Evolutionary conservation across 495 filamentous ascomycete species (phyloP).

Genomic region (Penicillium waksmanii): DNA sequence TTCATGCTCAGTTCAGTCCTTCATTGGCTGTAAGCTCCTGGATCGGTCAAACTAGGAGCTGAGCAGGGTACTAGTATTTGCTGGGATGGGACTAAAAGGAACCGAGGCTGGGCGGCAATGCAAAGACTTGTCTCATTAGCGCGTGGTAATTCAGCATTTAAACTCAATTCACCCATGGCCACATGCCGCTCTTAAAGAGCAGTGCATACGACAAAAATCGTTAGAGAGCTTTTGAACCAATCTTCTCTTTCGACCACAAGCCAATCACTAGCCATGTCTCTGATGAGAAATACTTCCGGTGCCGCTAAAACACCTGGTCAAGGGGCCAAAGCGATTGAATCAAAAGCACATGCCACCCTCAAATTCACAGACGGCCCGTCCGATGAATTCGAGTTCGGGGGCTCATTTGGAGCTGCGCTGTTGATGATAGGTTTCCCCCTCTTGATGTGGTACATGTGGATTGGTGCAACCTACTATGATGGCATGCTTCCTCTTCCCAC

Average conservation of each 20-base stretch:
- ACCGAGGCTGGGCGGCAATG: neutral
- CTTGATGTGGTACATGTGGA: constrained; percentile 98
- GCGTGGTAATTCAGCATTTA: neutral
- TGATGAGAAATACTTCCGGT: neutral
- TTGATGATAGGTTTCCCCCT: constrained; percentile 89
- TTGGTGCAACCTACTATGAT: constrained; percentile 86
- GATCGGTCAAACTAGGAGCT: constrained; percentile 1
- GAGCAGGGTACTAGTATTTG: neutral
- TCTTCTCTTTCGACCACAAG: neutral
- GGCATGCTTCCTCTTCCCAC: constrained; percentile 73
- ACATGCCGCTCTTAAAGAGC: neutral
- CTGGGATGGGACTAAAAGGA: neutral
- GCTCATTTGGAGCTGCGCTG: constrained; percentile 66
- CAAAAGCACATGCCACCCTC: neutral
- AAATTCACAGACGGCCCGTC: constrained; percentile 11
- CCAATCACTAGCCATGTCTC: neutral
- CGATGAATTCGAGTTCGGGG: constrained; percentile 79
- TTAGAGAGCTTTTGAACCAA: neutral
- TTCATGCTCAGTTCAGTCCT: neutral
- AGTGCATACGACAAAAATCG: neutral
- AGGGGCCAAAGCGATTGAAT: neutral
- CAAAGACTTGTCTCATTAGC: neutral
- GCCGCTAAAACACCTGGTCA: neutral
- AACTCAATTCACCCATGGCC: neutral
- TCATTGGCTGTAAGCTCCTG: neutral